Conservation (phyloP, 305 asterid species). For the Fraxinus xanthoxyloides region DNA sequence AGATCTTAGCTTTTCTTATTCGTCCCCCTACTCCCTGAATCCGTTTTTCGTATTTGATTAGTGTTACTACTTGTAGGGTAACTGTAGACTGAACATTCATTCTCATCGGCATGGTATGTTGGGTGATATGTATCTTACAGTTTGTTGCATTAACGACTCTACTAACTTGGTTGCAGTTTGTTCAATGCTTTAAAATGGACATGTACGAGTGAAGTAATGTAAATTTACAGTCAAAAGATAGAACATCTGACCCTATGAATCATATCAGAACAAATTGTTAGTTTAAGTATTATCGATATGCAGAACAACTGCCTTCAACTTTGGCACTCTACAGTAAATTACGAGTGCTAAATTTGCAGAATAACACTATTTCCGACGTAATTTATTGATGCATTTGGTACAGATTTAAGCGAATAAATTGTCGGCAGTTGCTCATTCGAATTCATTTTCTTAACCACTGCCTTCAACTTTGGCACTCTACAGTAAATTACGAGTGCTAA, state of each 20-base stretch:
- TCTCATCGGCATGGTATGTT: neutral
- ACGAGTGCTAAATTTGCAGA: too few relatives aligned
- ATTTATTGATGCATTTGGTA: too few relatives aligned
- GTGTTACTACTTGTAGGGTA: conserved; percentile 11
- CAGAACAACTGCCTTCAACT: too few relatives aligned
- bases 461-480: neutral
- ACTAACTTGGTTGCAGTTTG: neutral
- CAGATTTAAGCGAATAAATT: too few relatives aligned
- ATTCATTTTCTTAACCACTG: neutral
- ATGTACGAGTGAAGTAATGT: neutral
- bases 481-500: neutral
- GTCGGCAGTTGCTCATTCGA: neutral
- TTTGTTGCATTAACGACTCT: neutral
- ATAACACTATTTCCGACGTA: too few relatives aligned
- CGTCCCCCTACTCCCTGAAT: neutral
- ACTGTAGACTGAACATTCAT: neutral
- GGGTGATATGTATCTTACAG: neutral
- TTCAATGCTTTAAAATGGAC: neutral
- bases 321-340: too few relatives aligned
- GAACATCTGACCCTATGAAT: neutral
- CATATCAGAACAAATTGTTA: neutral
- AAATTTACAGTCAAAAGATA: neutral
- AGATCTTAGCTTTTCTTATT: conserved; percentile 15
- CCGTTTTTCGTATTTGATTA: neutral
- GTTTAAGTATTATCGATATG: neutral